Conservation (phyloP, 1,284 basidiomycete genomes). For the Ustilago cynodontis region DNA sequence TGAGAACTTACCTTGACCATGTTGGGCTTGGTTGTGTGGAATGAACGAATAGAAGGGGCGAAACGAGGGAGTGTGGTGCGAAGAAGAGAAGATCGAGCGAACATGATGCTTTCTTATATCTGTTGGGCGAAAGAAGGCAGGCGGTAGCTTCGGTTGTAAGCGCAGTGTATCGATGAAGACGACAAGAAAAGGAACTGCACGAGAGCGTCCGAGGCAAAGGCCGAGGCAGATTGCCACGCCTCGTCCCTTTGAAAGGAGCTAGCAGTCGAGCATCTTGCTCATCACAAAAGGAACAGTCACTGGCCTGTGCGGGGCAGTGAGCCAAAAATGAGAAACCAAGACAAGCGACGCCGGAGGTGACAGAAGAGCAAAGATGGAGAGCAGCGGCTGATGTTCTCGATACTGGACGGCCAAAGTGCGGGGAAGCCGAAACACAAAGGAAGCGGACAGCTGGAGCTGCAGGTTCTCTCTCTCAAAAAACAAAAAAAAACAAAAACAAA, state of each 20-base stretch:
- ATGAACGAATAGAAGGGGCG: slow-evolving; percentile 27
- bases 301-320: slow-evolving; percentile 28
- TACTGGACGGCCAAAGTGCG: slow-evolving; percentile 14
- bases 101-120: slow-evolving; percentile 34
- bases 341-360: not conserved
- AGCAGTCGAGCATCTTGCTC: not conserved
- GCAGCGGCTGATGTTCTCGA: not conserved
- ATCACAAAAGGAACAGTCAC: not conserved
- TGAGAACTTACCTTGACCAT: slow-evolving; percentile 50
- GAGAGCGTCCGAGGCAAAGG: slow-evolving; percentile 26
- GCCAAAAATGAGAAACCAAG: slow-evolving; percentile 5
- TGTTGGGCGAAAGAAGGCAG: not conserved
- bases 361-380: not conserved
- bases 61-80: slow-evolving; percentile 28
- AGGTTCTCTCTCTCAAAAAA: too few species aligned
- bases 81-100: slow-evolving; percentile 34
- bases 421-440: slow-evolving; percentile 26
- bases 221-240: slow-evolving; percentile 25
- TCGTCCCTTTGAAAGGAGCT: not conserved
- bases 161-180: not conserved
- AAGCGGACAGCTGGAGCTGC: slow-evolving; percentile 4
- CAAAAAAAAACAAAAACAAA: too few species aligned
- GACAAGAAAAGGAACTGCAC: not conserved
- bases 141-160: not conserved
- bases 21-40: slow-evolving; percentile 49